Evolutionary conservation across 805 yeast species (phyloP).

Genomic region (Saturnispora halmiae): DNA sequence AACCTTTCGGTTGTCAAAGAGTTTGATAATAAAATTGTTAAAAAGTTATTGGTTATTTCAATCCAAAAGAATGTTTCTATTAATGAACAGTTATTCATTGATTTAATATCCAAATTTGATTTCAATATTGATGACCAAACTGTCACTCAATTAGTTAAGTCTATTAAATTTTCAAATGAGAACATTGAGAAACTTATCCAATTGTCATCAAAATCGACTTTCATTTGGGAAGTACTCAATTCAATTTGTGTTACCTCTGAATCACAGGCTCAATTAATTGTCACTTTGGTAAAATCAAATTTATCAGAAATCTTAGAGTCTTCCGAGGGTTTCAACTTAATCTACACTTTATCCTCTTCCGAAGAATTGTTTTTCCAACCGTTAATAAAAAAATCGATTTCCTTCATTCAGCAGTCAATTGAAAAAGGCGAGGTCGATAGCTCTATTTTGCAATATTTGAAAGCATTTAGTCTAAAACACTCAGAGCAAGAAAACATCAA

Average conservation of each 20-base stretch:
- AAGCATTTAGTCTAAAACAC: background rate
- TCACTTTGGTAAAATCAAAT: background rate
- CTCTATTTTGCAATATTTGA: slow-evolving; percentile 11
- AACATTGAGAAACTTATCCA: slow-evolving; percentile 1
- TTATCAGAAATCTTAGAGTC: background rate
- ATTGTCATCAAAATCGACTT: background rate
- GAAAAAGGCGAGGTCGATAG: background rate
- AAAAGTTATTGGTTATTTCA: background rate
- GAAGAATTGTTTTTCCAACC: background rate
- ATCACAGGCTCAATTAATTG: background rate
- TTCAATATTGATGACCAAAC: too few species aligned
- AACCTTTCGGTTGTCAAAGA: background rate
- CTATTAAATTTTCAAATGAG: slow-evolving; percentile 2
- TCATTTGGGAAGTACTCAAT: slow-evolving; percentile 7
- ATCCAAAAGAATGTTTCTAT: background rate
- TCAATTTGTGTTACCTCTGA: background rate
- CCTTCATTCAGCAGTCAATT: slow-evolving; percentile 10
- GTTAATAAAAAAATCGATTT: slow-evolving; percentile 7
- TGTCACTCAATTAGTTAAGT: background rate
- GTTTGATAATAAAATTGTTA: background rate
- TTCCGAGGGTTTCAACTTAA: slow-evolving; percentile 9
- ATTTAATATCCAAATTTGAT: background rate
- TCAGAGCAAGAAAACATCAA: background rate
- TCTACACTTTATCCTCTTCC: background rate
- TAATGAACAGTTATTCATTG: background rate